phyloP scores from a whole-genome alignment of 1,139 yeast genomes.

The Debaryomyces sp. region DNA sequence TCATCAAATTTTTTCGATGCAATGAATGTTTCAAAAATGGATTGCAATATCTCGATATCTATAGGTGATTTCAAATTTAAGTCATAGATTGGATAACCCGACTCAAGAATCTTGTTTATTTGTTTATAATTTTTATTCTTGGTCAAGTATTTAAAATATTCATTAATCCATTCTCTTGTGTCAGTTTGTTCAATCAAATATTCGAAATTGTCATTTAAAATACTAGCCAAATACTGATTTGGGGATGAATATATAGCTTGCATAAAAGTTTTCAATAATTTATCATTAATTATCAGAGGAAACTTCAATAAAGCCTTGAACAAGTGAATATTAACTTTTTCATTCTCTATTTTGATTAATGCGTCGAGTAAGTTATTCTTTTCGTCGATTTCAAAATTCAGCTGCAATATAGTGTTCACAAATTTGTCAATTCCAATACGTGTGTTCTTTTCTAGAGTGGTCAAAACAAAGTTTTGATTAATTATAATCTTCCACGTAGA shows the following conservation, averaged over 20 bases:
- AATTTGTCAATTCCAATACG: conserved; percentile 25
- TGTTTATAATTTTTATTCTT: conserved; percentile 11
- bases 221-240: conserved; percentile 24
- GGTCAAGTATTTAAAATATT: conserved; percentile 22
- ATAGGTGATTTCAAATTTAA: conserved; percentile 8
- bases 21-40: conserved; percentile 20
- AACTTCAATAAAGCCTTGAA: conserved; percentile 18
- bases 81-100: conserved; percentile 8
- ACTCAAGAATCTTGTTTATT: conserved; percentile 14
- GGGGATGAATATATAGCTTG: conserved; percentile 16
- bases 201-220: conserved; percentile 17
- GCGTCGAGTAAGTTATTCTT: conserved; percentile 19
- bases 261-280: conserved; percentile 17
- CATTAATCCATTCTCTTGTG: conserved; percentile 20
- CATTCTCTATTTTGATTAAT: conserved; percentile 29
- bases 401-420: conserved; percentile 27
- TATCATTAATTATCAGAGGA: conserved; percentile 12
- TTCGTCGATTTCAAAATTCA: conserved; percentile 19
- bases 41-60: conserved; percentile 14
- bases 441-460: conserved; percentile 19
- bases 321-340: conserved; percentile 31
- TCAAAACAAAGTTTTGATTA: conserved; percentile 31
- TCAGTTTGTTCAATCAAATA: conserved; percentile 14
- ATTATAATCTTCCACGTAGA: conserved; percentile 39
- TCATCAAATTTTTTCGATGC: conserved; percentile 14